phyloP scores from a whole-genome alignment of 345 rosid species.

The Physaria fendleri region DNA sequence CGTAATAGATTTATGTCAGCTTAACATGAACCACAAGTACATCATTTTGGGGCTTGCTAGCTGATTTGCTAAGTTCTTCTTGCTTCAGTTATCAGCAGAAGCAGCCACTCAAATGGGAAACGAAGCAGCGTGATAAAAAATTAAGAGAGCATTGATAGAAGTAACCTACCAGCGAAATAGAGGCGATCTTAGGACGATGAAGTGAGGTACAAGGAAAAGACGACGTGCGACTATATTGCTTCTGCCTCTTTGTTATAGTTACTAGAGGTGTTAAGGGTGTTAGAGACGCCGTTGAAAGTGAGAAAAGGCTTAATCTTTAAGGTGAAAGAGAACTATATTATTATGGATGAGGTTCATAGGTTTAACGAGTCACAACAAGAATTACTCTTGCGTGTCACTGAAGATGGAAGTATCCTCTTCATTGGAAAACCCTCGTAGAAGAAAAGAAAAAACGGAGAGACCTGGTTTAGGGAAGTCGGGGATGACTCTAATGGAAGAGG shows the following conservation, averaged over 20 bases:
- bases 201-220: no score
- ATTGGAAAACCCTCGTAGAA: constrained; percentile 31
- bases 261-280: constrained; percentile 76
- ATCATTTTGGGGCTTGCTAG: no score
- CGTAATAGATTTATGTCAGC: no score
- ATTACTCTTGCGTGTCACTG: constrained; percentile 75
- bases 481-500: constrained; percentile 74
- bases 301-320: constrained; percentile 43
- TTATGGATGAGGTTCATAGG: constrained; percentile 80
- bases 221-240: constrained; percentile 45
- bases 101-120: no score
- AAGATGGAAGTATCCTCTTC: constrained; percentile 77
- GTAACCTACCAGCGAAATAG: no score
- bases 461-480: constrained; percentile 94
- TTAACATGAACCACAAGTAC: no score
- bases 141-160: no score
- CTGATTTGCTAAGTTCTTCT: no score
- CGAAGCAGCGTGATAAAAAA: no score
- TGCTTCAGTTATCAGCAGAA: no score
- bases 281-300: constrained; percentile 61
- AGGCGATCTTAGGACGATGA: no score
- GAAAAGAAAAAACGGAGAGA: constrained; percentile 15
- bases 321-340: constrained; percentile 51
- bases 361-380: constrained; percentile 85
- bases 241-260: constrained; percentile 58